Base-by-base conservation (phyloP, 1,139 yeast genomes). In the Saccharomyces pastorianus region DNA sequence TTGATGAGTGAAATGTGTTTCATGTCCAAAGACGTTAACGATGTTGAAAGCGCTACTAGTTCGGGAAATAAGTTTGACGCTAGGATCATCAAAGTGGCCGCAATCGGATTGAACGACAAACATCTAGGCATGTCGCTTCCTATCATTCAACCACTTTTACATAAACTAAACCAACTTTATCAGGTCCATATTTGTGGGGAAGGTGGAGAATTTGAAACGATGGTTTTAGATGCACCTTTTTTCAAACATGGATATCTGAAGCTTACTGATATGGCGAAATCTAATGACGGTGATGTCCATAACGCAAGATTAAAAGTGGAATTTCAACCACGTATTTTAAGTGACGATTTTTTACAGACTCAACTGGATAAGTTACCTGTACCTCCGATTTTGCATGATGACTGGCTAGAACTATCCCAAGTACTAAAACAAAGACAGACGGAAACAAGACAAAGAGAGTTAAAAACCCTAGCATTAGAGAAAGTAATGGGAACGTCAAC, bases 181-280 rank as follows among this genome's bases (percentile, higher is more conserved):
- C 95, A 91, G 1, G 88, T 91, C 7, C 97, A 93, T 68, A 82
- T 93, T 0, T 93, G 99, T 73, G 99, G 99, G 6, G 99, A 93
- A 73, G 99, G 99, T 23, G 99, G 99, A 1, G 99, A 93, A 69
- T 93, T 90, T 68, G 99, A 93, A 67, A 85, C 96, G 0, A 74
- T 91, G 61, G 98, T 93, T 2, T 75, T 93, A 31, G 97, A 93
- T 69, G 88, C 95, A 2, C 95, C 96, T 0, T 83, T 88, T 57
- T 93, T 93, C 71, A 74, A 72, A 42, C 81, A 82, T 51, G 72
- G 72, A 2, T 75, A 72, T 56, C 69, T 91, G 50, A 74, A 72
- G 17, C 71, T 88, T 20, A 71, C 67, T 0, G 65, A 65, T n/a
- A 66, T 73, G 32, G 67, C 73, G 32, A 69, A 80, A 1, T 73